Conservation (phyloP, 2,329 filamentous ascomycete genomes). For the Epichloe elymi region DNA sequence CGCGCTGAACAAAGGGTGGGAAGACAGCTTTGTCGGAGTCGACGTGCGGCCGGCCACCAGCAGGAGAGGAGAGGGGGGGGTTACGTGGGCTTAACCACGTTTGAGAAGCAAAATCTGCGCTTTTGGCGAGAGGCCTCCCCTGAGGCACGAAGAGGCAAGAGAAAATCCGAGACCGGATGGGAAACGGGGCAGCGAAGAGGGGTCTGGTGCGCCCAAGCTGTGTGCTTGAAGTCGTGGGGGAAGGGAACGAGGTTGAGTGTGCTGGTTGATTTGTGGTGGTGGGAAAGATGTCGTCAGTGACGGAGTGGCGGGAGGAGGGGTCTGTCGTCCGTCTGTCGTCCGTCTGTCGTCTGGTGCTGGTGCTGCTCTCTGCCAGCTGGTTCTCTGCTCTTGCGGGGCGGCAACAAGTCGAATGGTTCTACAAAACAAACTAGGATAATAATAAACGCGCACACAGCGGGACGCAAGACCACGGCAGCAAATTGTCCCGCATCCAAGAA, state of each 20-base stretch:
- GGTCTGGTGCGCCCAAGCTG: neutral
- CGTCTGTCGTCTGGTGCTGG: neutral
- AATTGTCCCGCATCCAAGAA: too few species aligned
- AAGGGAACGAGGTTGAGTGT: conserved; percentile 8
- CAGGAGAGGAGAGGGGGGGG: neutral
- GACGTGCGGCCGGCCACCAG: neutral
- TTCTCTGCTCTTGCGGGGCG: too few species aligned
- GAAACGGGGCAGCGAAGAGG: neutral
- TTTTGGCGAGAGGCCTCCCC: neutral
- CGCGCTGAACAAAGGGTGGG: conserved; percentile 20
- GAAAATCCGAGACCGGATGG: neutral
- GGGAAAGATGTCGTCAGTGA: conserved; percentile 25
- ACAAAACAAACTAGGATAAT: too few species aligned
- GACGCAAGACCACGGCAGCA: too few species aligned
- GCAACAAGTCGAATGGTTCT: too few species aligned
- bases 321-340: neutral
- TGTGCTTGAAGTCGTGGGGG: conserved; percentile 3
- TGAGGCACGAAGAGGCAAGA: neutral
- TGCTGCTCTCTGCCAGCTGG: neutral
- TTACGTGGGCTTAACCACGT: neutral
- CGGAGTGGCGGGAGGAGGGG: conserved; percentile 11
- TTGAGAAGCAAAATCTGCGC: neutral
- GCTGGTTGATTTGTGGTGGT: conserved; percentile 11
- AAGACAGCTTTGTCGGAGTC: neutral
- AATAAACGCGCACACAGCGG: too few species aligned